A percentile compares a stretch with the other conserved stretches of the same genome.
Evolutionary conservation across 2,329 filamentous ascomycete genomes (phyloP).

Genomic region (Alternaria sp.): DNA sequence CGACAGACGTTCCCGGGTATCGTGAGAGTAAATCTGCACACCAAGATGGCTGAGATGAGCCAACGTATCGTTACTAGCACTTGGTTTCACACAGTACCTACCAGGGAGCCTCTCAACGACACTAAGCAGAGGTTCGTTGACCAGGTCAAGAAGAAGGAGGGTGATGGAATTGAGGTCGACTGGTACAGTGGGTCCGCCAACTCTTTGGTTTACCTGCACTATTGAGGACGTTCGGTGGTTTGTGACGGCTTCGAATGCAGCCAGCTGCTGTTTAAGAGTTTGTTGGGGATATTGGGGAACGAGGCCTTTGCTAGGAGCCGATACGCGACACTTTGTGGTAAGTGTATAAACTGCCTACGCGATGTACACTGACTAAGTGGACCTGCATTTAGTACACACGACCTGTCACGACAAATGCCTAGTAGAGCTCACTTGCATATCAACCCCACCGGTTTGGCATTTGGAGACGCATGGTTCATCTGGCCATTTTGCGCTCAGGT

Average conservation of each 20-base stretch:
- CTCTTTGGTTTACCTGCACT: neutral
- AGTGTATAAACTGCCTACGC: neutral
- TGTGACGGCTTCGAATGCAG: neutral
- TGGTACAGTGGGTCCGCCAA: neutral
- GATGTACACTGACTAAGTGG: neutral
- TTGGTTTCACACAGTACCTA: neutral
- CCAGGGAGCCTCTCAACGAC: neutral
- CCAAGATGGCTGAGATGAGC: neutral
- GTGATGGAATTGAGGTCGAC: neutral
- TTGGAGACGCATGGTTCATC: neutral
- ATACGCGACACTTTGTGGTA: neutral
- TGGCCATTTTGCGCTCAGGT: neutral
- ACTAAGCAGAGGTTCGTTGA: conserved; percentile 6
- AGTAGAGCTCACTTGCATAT: neutral
- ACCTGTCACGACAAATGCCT: neutral
- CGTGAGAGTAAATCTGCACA: conserved; percentile 11
- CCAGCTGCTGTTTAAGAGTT: neutral
- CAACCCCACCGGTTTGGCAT: neutral
- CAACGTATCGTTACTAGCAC: neutral
- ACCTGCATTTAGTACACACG: neutral
- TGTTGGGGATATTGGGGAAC: neutral
- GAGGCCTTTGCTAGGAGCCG: neutral
- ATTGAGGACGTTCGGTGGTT: neutral
- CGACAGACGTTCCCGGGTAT: conserved; percentile 16
- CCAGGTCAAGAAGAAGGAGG: conserved; percentile 13